Conservation (phyloP, 371 early-diverging fungal genomes). For the Conidiobolus incongruus region DNA sequence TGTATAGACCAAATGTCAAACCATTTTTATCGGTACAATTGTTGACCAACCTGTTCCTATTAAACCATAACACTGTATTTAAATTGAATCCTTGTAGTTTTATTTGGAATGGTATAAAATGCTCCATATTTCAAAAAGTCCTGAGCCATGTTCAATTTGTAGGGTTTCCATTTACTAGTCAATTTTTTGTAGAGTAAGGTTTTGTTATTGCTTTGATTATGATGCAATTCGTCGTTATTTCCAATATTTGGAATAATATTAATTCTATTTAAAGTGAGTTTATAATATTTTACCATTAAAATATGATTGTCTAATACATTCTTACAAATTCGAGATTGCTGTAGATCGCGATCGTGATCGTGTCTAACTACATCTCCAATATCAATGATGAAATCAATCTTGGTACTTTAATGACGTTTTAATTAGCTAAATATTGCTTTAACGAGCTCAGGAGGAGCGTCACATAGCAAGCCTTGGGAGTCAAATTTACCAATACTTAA, state of each 20-base stretch:
- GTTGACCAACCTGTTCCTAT: no score
- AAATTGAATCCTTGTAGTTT: no score
- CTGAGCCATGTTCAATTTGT: background rate
- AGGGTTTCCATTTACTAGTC: background rate
- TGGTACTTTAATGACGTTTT: no score
- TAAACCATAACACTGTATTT: no score
- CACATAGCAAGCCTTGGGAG: background rate
- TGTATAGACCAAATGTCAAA: no score
- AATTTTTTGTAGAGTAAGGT: background rate
- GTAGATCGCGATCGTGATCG: slow-evolving; percentile 12
- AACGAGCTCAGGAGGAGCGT: background rate
- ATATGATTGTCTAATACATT: slow-evolving; percentile 12
- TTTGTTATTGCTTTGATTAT: slow-evolving; percentile 7
- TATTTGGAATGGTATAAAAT: no score
- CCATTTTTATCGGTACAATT: no score
- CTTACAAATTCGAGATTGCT: slow-evolving; percentile 6
- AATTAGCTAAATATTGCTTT: no score
- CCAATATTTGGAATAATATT: slow-evolving; percentile 19
- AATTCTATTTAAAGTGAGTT: slow-evolving; percentile 9
- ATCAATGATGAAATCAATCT: slow-evolving; percentile 20
- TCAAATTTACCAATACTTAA: background rate
- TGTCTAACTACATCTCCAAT: slow-evolving; percentile 23
- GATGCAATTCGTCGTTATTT: slow-evolving; percentile 15
- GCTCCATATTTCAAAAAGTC: no score
- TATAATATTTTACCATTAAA: slow-evolving; percentile 10